phyloP scores from a whole-genome alignment of 2,329 filamentous ascomycete species.

The Lachnellula cervina region DNA sequence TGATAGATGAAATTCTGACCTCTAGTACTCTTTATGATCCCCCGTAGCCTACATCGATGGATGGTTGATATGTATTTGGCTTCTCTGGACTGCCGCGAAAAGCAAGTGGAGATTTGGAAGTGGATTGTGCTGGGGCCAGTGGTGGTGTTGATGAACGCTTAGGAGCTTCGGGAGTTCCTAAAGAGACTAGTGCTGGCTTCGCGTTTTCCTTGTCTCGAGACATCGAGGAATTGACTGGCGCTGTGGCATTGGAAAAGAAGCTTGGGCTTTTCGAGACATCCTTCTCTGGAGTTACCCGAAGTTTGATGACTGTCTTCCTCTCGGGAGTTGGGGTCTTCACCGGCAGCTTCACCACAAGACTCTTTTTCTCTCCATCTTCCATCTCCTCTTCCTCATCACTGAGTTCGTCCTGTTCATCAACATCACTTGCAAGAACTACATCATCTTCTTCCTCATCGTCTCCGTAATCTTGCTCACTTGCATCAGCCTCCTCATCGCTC shows the following conservation, averaged over 20 bases:
- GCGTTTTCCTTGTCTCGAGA: background rate
- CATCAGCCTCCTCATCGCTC: conserved; percentile 58
- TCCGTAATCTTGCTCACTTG: conserved; percentile 69
- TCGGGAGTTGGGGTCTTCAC: conserved; percentile 36
- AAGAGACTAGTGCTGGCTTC: background rate
- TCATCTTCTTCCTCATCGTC: conserved; percentile 71
- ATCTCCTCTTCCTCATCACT: conserved; percentile 38
- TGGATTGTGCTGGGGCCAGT: conserved; percentile 1
- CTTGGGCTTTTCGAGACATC: background rate
- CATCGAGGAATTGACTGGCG: background rate
- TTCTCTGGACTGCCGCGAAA: conserved; percentile 61
- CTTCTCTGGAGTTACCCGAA: conserved; percentile 13
- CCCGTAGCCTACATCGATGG: conserved; percentile 23
- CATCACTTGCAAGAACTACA: conserved; percentile 53
- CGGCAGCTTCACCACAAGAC: conserved; percentile 70
- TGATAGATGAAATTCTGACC: background rate
- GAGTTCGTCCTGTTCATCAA: conserved; percentile 52
- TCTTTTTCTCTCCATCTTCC: conserved; percentile 51
- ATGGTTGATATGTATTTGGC: conserved; percentile 30
- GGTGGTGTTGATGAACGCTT: conserved; percentile 8
- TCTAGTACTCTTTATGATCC: conserved; percentile 6
- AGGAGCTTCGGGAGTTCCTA: conserved; percentile 6
- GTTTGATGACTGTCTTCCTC: conserved; percentile 24
- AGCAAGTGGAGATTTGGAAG: conserved; percentile 38
- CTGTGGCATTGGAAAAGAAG: background rate